A percentile compares a stretch with the other conserved stretches of the same genome.
These are phyloP conservation scores for Saccharomycopsis fibuligera DNA, from an alignment of 805 yeast genomes.

Conservation along the genomic window DNA sequence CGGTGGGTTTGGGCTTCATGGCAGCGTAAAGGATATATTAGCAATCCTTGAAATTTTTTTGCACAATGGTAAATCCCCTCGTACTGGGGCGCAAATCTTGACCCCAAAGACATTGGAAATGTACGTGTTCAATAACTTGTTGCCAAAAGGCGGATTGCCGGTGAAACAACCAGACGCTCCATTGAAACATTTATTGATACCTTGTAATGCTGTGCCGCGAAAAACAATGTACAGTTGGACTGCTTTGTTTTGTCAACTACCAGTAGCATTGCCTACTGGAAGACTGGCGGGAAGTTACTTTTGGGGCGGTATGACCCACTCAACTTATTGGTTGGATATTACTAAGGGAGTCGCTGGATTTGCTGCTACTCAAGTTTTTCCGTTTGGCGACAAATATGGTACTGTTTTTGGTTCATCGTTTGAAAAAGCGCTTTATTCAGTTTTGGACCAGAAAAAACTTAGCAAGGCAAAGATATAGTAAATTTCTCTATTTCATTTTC, in stretches of 20 bases:
- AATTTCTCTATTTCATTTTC: too few species aligned
- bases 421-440: conserved; percentile 18
- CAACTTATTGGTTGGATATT: conserved; percentile 35
- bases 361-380: conserved; percentile 34
- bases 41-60: conserved; percentile 34
- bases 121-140: conserved; percentile 28
- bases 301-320: conserved; percentile 37
- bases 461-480: too few species aligned
- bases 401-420: conserved; percentile 17
- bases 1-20: conserved; percentile 40
- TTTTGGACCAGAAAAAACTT: too few species aligned
- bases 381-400: conserved; percentile 26
- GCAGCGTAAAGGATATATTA: conserved; percentile 34
- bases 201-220: conserved; percentile 21
- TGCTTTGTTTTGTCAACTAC: conserved; percentile 24
- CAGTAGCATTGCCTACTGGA: conserved; percentile 29
- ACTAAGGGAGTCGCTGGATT: conserved; percentile 33
- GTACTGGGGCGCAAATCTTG: conserved; percentile 30
- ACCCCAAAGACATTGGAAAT: conserved; percentile 27
- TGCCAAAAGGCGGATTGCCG: conserved; percentile 24
- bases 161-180: conserved; percentile 20
- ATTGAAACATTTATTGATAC: too few species aligned
- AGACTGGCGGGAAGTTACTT: conserved; percentile 29
- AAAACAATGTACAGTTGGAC: conserved; percentile 25
- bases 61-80: conserved; percentile 33